Evolutionary conservation across 73 alveolate species (phyloP).

Genomic region (Stentor coeruleus): DNA sequence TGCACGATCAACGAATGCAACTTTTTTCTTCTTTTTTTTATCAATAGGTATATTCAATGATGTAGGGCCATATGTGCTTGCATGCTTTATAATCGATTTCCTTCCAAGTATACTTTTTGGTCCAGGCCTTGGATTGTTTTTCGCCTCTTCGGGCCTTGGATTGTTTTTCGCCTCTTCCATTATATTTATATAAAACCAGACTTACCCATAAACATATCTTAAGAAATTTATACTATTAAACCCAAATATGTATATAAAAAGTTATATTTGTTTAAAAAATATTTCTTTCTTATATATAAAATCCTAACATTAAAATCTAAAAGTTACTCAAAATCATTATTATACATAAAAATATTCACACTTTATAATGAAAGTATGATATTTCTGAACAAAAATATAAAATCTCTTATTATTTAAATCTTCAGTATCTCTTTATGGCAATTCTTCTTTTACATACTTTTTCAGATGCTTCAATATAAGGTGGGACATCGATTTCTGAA

Average conservation of each 20-base stretch:
- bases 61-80: background rate
- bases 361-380: too few relatives aligned
- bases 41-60: background rate
- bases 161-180: background rate
- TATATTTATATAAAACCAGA: too few relatives aligned
- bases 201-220: too few relatives aligned
- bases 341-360: too few relatives aligned
- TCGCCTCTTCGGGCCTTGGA: background rate
- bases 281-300: too few relatives aligned
- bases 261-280: too few relatives aligned
- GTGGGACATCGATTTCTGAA: background rate
- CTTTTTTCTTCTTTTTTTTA: background rate
- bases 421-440: slow-evolving; percentile 2
- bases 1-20: background rate
- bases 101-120: background rate
- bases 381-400: too few relatives aligned
- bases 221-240: too few relatives aligned
- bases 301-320: too few relatives aligned
- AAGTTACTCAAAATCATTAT: too few relatives aligned
- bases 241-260: too few relatives aligned
- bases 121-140: background rate
- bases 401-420: too few relatives aligned
- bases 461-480: slow-evolving; percentile 21
- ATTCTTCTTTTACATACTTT: background rate
- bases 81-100: background rate